Evolutionary conservation across 2,329 filamentous ascomycete genomes (phyloP).

Genomic region (Coccinonectria pachysandricola): DNA sequence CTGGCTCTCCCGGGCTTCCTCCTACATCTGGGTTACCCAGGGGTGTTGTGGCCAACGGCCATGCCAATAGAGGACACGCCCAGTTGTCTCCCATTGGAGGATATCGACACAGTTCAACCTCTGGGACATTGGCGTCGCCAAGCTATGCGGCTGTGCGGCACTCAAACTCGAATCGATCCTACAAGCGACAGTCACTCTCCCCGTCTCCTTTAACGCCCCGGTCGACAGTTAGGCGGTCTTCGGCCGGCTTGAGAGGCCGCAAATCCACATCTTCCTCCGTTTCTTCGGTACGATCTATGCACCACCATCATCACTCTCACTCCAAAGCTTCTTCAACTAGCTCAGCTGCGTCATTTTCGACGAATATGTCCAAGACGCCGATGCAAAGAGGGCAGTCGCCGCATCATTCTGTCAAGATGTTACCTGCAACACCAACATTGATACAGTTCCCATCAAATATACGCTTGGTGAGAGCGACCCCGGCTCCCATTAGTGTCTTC

Average conservation of each 20-base stretch:
- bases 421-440: conserved; percentile 75
- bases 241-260: conserved; percentile 72
- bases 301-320: conserved; percentile 75
- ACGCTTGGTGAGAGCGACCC: conserved; percentile 59
- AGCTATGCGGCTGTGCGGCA: conserved; percentile 21
- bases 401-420: conserved; percentile 87
- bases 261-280: conserved; percentile 96
- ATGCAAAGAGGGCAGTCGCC: conserved; percentile 60
- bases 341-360: conserved; percentile 63
- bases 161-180: conserved; percentile 28
- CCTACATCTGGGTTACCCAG: conserved; percentile 38
- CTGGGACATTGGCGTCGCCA: conserved; percentile 18
- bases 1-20: conserved; percentile 24
- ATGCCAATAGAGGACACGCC: conserved; percentile 20
- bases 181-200: conserved; percentile 70
- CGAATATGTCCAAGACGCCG: conserved; percentile 58
- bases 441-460: conserved; percentile 75
- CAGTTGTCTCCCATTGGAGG: conserved; percentile 9
- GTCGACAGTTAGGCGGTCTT: conserved; percentile 74
- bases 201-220: conserved; percentile 83
- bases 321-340: conserved; percentile 93
- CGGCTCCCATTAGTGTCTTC: conserved; percentile 41
- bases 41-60: conserved; percentile 43
- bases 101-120: conserved; percentile 12
- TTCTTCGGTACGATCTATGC: conserved; percentile 84